A percentile compares a stretch with the other conserved stretches of the same genome.
Conservation (phyloP, 805 yeast species). For the Candida montana region DNA sequence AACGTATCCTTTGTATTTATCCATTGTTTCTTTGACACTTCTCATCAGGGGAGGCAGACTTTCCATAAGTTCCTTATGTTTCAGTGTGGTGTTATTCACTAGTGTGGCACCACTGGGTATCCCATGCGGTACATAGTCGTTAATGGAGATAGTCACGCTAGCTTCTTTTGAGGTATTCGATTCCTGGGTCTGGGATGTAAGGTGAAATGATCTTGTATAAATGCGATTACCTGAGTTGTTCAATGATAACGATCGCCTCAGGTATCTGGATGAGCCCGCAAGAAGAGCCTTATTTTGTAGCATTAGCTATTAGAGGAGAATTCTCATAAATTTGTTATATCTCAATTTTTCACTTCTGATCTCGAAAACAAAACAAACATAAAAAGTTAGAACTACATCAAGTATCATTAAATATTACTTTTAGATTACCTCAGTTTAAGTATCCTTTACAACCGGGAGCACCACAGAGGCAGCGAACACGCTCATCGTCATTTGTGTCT, state of each 20-base stretch:
- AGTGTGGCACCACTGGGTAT: neutral
- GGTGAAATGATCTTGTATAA: neutral
- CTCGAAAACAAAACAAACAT: neutral
- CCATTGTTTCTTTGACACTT: constrained; percentile 36
- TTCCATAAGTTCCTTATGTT: constrained; percentile 2
- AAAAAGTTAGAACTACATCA: too few species aligned
- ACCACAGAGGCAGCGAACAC: constrained; percentile 92
- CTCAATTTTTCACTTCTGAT: neutral
- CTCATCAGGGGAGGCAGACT: constrained; percentile 32
- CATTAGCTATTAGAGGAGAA: too few species aligned
- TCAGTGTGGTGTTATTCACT: neutral
- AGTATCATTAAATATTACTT: neutral
- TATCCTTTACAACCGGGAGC: constrained; percentile 92
- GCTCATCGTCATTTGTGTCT: constrained; percentile 80
- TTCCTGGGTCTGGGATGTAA: neutral
- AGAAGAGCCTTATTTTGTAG: too few species aligned
- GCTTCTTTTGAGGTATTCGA: too few species aligned
- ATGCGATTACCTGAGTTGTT: too few species aligned
- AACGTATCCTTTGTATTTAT: constrained; percentile 44
- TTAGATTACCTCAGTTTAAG: constrained; percentile 62
- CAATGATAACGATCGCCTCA: too few species aligned
- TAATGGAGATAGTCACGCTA: neutral
- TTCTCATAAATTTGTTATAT: neutral
- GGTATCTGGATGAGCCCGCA: too few species aligned
- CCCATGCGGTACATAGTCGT: neutral